Evolutionary conservation across 495 filamentous ascomycete species (phyloP).

Genomic region (Lasiosphaeria hispida): DNA sequence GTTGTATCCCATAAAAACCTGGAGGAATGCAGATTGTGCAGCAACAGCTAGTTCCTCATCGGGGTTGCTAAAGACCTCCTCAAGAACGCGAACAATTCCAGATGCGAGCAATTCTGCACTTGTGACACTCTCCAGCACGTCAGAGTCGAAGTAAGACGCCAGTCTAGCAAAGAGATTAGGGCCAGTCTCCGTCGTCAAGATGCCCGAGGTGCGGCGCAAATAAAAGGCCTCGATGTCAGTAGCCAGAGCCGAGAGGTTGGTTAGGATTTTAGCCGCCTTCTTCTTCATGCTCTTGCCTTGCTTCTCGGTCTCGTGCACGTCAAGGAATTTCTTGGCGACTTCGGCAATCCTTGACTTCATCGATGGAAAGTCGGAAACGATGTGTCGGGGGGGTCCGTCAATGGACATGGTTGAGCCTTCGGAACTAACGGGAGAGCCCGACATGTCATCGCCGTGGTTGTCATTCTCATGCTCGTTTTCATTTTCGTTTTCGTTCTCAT

Average conservation of each 20-base stretch:
- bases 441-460: slow-evolving; percentile 57
- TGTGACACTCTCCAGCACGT: slow-evolving; percentile 88
- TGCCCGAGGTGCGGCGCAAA: slow-evolving; percentile 46
- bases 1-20: slow-evolving; percentile 86
- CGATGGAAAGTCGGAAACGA: slow-evolving; percentile 52
- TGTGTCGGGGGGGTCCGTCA: slow-evolving; percentile 45
- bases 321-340: slow-evolving; percentile 77
- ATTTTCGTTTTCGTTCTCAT: slow-evolving; percentile 45
- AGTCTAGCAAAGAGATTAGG: slow-evolving; percentile 69
- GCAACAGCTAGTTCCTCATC: slow-evolving; percentile 53
- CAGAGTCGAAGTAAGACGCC: slow-evolving; percentile 83
- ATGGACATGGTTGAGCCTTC: slow-evolving; percentile 57
- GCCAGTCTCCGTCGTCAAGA: slow-evolving; percentile 49
- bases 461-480: slow-evolving; percentile 56
- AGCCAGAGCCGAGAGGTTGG: slow-evolving; percentile 68
- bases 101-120: slow-evolving; percentile 92
- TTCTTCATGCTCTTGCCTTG: slow-evolving; percentile 66
- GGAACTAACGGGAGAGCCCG: slow-evolving; percentile 66
- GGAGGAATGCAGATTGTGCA: slow-evolving; percentile 79
- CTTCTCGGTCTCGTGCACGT: slow-evolving; percentile 74
- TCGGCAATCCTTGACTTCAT: slow-evolving; percentile 72
- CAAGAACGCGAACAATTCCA: slow-evolving; percentile 76
- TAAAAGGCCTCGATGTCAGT: slow-evolving; percentile 69
- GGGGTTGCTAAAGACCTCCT: slow-evolving; percentile 75
- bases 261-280: slow-evolving; percentile 73